phyloP scores from a whole-genome alignment of 2,329 filamentous ascomycete species.

The Penicillium expansum region DNA sequence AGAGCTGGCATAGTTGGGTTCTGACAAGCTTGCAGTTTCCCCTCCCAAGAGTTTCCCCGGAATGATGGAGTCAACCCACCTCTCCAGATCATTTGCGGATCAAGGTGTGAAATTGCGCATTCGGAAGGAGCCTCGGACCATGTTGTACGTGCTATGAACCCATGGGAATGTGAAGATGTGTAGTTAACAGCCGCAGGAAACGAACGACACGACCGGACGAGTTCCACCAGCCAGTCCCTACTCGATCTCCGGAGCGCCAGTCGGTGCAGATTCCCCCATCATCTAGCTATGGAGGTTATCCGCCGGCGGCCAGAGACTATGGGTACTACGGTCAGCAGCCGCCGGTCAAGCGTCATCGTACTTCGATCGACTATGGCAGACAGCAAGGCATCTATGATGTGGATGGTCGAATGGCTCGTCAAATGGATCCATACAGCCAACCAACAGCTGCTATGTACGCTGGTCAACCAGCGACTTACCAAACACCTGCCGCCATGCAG shows the following conservation, averaged over 20 bases:
- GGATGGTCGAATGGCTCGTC: constrained; percentile 37
- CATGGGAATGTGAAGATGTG: not conserved
- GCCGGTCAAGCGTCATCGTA: constrained; percentile 40
- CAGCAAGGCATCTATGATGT: constrained; percentile 37
- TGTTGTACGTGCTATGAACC: constrained; percentile 34
- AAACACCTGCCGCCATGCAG: constrained; percentile 35
- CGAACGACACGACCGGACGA: constrained; percentile 40
- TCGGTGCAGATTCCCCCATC: constrained; percentile 36
- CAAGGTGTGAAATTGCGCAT: constrained; percentile 80
- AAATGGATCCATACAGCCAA: constrained; percentile 38
- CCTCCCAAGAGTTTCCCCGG: constrained; percentile 70
- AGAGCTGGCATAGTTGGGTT: not conserved
- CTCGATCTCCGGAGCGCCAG: constrained; percentile 40
- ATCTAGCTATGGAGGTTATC: constrained; percentile 33
- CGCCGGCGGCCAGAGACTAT: constrained; percentile 35
- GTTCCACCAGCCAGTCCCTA: constrained; percentile 35
- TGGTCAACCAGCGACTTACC: constrained; percentile 33
- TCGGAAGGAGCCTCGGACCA: constrained; percentile 74
- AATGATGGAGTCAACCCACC: constrained; percentile 74
- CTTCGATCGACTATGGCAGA: constrained; percentile 39
- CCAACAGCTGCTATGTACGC: constrained; percentile 31
- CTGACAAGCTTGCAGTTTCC: constrained; percentile 33
- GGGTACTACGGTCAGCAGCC: constrained; percentile 32
- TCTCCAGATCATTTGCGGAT: constrained; percentile 80
- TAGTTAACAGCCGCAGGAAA: constrained; percentile 35